A percentile compares a stretch with the other conserved stretches of the same genome.
These are phyloP conservation scores for Dillenia suffruticosa DNA, from an alignment of 164 flowering plant species.

Conservation along the genomic window DNA sequence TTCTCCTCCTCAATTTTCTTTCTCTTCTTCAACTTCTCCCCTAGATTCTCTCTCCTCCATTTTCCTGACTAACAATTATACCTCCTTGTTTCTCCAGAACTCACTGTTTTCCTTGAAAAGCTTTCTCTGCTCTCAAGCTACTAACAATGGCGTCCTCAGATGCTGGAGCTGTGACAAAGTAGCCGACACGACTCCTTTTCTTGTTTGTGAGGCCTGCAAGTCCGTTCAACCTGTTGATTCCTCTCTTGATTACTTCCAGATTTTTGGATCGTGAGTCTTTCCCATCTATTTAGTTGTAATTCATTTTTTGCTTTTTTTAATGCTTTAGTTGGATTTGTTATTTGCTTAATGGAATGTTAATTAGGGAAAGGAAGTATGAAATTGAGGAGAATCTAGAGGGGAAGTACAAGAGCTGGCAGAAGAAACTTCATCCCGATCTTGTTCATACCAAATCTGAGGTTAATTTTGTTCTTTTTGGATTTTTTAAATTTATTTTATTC, in stretches of 20 bases:
- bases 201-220: constrained; percentile 59
- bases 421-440: constrained; percentile 94
- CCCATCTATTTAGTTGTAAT: not conserved
- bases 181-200: constrained; percentile 35
- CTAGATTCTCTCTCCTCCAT: too few relatives aligned
- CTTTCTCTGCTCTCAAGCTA: constrained; percentile 23
- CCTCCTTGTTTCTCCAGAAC: not conserved
- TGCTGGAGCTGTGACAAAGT: constrained; percentile 66
- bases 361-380: constrained; percentile 46
- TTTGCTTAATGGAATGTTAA: not conserved
- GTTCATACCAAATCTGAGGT: constrained; percentile 94
- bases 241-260: constrained; percentile 76
- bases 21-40: too few relatives aligned
- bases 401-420: constrained; percentile 94
- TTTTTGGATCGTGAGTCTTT: constrained; percentile 68
- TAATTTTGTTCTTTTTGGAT: not conserved
- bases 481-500: not conserved
- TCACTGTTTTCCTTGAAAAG: constrained; percentile 4
- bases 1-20: too few relatives aligned
- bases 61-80: too few relatives aligned
- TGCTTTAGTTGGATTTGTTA: not conserved
- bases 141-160: constrained; percentile 4
- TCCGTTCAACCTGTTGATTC: constrained; percentile 75
- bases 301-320: not conserved
- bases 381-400: constrained; percentile 58